Conservation (phyloP, 2,329 filamentous ascomycete species). For the Fusarium sp. region DNA sequence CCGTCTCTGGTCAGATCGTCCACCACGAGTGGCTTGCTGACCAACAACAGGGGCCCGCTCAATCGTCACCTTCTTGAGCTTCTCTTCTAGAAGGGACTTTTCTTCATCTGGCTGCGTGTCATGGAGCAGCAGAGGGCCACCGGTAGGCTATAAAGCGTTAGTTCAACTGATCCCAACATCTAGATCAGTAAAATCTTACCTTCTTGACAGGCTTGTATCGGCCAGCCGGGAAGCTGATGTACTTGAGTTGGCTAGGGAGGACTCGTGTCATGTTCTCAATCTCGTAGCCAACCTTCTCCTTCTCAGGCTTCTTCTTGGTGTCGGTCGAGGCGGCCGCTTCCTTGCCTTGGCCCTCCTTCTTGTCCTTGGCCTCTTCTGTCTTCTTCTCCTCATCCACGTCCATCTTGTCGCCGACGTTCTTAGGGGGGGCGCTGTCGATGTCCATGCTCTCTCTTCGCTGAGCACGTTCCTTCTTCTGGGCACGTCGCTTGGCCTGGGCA, state of each 20-base stretch:
- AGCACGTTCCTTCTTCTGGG: slow-evolving; percentile 92
- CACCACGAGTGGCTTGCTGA: slow-evolving; percentile 47
- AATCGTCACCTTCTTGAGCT: slow-evolving; percentile 82
- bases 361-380: slow-evolving; percentile 65
- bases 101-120: slow-evolving; percentile 84
- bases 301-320: slow-evolving; percentile 89
- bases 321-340: slow-evolving; percentile 65
- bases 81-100: slow-evolving; percentile 88
- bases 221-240: slow-evolving; percentile 89
- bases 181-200: slow-evolving; percentile 61
- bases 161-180: slow-evolving; percentile 3
- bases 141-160: slow-evolving; percentile 76
- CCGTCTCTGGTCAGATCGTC: slow-evolving; percentile 49
- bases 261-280: slow-evolving; percentile 98
- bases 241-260: slow-evolving; percentile 92
- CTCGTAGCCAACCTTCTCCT: slow-evolving; percentile 97
- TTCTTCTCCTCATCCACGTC: slow-evolving; percentile 79
- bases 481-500: slow-evolving; percentile 94
- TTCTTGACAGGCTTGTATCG: slow-evolving; percentile 93
- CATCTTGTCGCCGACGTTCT: slow-evolving; percentile 83
- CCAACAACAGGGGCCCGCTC: slow-evolving; percentile 71
- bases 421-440: slow-evolving; percentile 77
- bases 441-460: slow-evolving; percentile 96
- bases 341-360: slow-evolving; percentile 72
- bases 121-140: slow-evolving; percentile 90